Evolutionary conservation across 345 rosid genomes (phyloP), one percentile per base, ranked within the genome.

Genomic region (Jatropha curcas): DNA sequence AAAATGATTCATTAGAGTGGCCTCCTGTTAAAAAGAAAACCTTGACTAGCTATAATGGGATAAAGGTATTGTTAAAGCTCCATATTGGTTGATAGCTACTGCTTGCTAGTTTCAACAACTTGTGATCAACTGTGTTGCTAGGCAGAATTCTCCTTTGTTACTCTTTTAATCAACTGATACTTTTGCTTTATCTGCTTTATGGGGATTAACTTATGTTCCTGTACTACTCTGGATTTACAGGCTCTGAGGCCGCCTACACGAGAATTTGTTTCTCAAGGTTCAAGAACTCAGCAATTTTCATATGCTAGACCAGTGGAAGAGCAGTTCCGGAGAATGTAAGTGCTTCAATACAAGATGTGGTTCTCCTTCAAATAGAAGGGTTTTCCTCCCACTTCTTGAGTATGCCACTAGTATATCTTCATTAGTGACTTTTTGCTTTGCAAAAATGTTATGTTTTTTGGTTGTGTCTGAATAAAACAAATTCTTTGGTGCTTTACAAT

Each of bases 271-370:
- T 82, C 79, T 86, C 75, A 75, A 77, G 88, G 86, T 79, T 70
- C 85, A 71, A 82, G 84, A 82, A 76, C 72, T 70, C 89, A 77
- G 69, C 83, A 80, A 28, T 72, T 73, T 68, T 58, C 85, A 53
- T 79, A 76, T 67, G 72, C 34, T 34, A 77, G 82, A 77, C 88
- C 92, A 53, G 72, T 82, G 70, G 87, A 85, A 46, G 89, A 88
- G 67, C 91, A 79, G 48, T 86, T 92, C 65, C 80, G 74, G 43
- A 88, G 77, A 74, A 81, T 87, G 99, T 95, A 84, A 79, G 90
- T 78, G 52, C 74, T 59, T 69, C 66, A 72, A 17, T 68, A 55
- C 16, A 39, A 31, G 17, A 67, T 45, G 30, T 60, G 34, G 31
- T 74, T 68, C 59, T 70, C 34, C 50, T 22, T 46, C 55, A 65